Base-by-base conservation (phyloP, 2,329 filamentous ascomycete genomes). In the Seiridium cupressi region DNA sequence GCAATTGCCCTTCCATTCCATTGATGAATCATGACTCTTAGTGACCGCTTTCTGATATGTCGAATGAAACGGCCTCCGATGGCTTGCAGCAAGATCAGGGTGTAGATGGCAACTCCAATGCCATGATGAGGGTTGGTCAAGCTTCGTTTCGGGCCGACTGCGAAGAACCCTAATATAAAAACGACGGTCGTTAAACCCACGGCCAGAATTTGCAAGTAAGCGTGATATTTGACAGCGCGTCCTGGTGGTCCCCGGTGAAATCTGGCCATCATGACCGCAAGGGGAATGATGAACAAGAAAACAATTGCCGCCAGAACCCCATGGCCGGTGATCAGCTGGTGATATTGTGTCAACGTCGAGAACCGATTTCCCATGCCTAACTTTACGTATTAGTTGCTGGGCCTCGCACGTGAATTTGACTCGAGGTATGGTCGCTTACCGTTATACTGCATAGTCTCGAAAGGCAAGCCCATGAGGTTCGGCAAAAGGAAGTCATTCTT, bases 311-410 rank as follows among this genome's bases (percentile, higher is more conserved):
- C 91, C 53, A 95, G 76, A 32, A 93, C 79, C 5, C 84, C 92
- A 69, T 96, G 91, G 42, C 85, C 90, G 35, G 81, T 77, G 59
- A 96, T 84, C 51, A 94, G 80, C 35, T 74, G 77, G 69, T 91
- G 89, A 71, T 96, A 96, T 68, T 90, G 84, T 9, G 81, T 72
- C 63, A 92, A 74, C 9, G 84, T 84, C 55, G 84, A 81, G 73
- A 94, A 94, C 61, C 91, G 87, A 72, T 93, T 93, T 61, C 87
- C 90, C 91, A 94, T 93, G 73, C 91, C 89, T 91, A 64, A 46
- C 13, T 57, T 69, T 40, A 7, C n/a, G 56, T 48, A 11, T 53
- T 68, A 63, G 66, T 55, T 18, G 36, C 10, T 13, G 36, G 35
- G 5, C 42, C 18, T 57, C 49, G 10, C 35, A 53, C 35, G 31